Base-by-base conservation (phyloP, 179 eudicot genomes). In the Heliamphora pulchella region DNA sequence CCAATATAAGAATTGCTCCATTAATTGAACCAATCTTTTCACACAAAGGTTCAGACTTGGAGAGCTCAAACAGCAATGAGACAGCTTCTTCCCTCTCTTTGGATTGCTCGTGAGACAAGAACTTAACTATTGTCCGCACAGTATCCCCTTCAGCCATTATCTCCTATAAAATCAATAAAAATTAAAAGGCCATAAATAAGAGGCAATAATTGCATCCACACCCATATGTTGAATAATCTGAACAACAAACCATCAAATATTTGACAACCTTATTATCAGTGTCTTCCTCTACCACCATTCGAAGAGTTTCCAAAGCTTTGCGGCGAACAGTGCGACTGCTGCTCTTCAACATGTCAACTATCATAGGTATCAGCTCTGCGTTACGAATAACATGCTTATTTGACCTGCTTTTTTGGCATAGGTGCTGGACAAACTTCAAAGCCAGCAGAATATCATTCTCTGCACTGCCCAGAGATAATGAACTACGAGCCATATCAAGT, bases 1-100 rank as follows among this genome's bases (percentile, higher is more conserved):
- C 92, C 83, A 96, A 87, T n/a, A 96, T 87, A 15, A 92, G 92
- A 78, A 96, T 91, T 78, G 97, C 97, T 82, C 99, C 99, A 82
- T 86, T 89, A 41, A 90, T 84, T 17, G 94, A 88, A 81, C 97
- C 97, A 76, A 96, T 92, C 83, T 92, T 96, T 67, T 90, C 97
- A 81, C 89, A 89, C 46, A 94, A 81, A 65, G 57, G 53, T 81
- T 87, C 89, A 1, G 96, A 94, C 81, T 90, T 92, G 50, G 99
- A 96, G 71, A 96, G 92, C 88, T 94, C 98, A 79, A 85, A 87
- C 7, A 96, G 89, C 91, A 96, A 85, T 66, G 87, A 88, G 54
- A 90, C 82, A 75, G 99, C 97, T 86, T 90, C 93, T 80, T 88
- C 97, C 82, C 92, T 88, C 86, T 92, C 93, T 47, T 85, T 85